Evolutionary conservation across 371 early-diverging fungal species (phyloP).

Genomic region (Mortierella sp.): DNA sequence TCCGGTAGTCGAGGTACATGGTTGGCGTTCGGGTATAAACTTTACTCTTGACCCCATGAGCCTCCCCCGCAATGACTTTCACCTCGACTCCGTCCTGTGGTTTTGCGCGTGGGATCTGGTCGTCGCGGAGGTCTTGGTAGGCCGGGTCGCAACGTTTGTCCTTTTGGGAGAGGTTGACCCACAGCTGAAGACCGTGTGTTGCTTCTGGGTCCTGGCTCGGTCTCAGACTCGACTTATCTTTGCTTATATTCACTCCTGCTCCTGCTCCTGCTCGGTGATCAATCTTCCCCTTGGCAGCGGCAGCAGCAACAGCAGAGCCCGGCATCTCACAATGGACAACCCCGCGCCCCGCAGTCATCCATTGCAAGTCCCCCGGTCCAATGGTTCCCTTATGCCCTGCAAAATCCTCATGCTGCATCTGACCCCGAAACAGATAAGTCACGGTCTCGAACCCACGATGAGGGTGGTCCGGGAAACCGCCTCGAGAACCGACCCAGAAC

Average conservation of each 20-base stretch:
- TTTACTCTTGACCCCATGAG: conserved; percentile 69
- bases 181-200: conserved; percentile 83
- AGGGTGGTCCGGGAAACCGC: conserved; percentile 74
- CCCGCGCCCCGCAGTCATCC: conserved; percentile 86
- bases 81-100: conserved; percentile 70
- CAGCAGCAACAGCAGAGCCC: conserved; percentile 17
- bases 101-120: conserved; percentile 62
- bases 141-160: conserved; percentile 83
- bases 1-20: conserved; percentile 77
- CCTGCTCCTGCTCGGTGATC: conserved; percentile 9
- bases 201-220: conserved; percentile 7
- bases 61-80: conserved; percentile 85
- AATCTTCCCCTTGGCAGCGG: conserved; percentile 12
- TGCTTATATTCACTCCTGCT: conserved; percentile 6
- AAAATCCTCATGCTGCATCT: conserved; percentile 86
- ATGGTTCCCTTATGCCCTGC: conserved; percentile 82
- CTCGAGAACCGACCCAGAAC: conserved; percentile 64
- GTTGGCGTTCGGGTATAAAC: conserved; percentile 80
- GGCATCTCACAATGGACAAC: conserved; percentile 89
- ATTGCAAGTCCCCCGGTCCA: conserved; percentile 82
- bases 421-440: conserved; percentile 83
- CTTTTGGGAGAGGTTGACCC: conserved; percentile 87
- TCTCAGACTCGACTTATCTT: neutral
- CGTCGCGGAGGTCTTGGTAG: conserved; percentile 81
- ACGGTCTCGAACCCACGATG: conserved; percentile 87